phyloP scores from a whole-genome alignment of 768 basidiomycete species.

The Amanita subjunquillea region DNA sequence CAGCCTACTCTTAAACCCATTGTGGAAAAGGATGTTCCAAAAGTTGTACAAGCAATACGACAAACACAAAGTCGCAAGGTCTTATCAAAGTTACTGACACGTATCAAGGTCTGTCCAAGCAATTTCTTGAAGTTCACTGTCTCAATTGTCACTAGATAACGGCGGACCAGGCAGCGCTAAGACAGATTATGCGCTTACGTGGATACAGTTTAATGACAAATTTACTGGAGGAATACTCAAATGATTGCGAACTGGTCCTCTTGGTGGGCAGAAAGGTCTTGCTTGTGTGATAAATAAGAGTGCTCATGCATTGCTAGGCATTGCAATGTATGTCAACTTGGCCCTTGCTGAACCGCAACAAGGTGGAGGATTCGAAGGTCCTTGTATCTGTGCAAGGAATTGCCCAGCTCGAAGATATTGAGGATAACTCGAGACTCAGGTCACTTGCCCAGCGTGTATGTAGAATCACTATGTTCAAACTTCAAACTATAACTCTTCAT shows the following conservation, averaged over 20 bases:
- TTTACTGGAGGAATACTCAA: conserved; percentile 65
- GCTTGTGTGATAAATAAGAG: neutral
- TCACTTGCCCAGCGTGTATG: conserved; percentile 53
- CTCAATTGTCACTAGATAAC: conserved; percentile 53
- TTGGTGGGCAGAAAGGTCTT: conserved; percentile 37
- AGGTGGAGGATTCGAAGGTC: conserved; percentile 74
- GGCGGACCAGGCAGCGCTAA: conserved; percentile 63
- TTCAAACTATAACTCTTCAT: neutral
- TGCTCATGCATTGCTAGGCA: conserved; percentile 25
- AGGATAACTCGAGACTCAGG: conserved; percentile 39
- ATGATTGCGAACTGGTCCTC: conserved; percentile 61
- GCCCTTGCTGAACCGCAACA: conserved; percentile 82
- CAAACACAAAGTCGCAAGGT: conserved; percentile 82
- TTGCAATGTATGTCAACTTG: conserved; percentile 63
- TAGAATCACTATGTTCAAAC: conserved; percentile 2
- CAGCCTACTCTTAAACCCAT: conserved; percentile 77
- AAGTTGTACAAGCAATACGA: conserved; percentile 84
- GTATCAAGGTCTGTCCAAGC: conserved; percentile 57
- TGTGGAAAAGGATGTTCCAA: conserved; percentile 71
- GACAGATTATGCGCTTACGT: conserved; percentile 85
- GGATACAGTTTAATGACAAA: conserved; percentile 90
- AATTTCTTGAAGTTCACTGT: neutral
- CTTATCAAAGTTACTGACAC: conserved; percentile 69
- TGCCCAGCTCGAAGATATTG: conserved; percentile 28
- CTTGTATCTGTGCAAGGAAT: conserved; percentile 51